phyloP scores from a whole-genome alignment of 1,139 yeast genomes.

The Blastobotrys persicus region DNA sequence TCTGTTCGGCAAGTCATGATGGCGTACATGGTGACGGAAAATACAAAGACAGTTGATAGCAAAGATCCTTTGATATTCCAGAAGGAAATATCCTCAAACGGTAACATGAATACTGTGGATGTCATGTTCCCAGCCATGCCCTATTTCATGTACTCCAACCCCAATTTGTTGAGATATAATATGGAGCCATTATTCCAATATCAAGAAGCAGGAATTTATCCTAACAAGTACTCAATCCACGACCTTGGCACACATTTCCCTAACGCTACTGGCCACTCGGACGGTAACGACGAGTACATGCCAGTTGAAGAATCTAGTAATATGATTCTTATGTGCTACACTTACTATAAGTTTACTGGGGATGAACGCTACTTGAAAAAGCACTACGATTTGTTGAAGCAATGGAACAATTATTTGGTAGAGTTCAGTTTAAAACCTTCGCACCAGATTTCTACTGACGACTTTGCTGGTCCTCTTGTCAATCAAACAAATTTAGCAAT shows the following conservation, averaged over 20 bases:
- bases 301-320: too few species aligned
- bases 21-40: too few species aligned
- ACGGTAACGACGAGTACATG: slow-evolving; percentile 9
- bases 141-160: slow-evolving; percentile 10
- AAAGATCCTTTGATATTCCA: slow-evolving; percentile 10
- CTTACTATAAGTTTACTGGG: slow-evolving; percentile 3
- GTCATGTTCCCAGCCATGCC: slow-evolving; percentile 16
- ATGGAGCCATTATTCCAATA: slow-evolving; percentile 9
- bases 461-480: slow-evolving; percentile 12
- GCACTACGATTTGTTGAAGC: slow-evolving; percentile 9
- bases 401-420: slow-evolving; percentile 9
- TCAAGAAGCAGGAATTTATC: slow-evolving; percentile 10
- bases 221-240: slow-evolving; percentile 12
- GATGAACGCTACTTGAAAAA: slow-evolving; percentile 1
- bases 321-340: not conserved
- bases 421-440: slow-evolving; percentile 9
- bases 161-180: slow-evolving; percentile 6
- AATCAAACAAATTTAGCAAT: slow-evolving; percentile 15
- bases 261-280: slow-evolving; percentile 12
- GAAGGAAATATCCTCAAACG: slow-evolving; percentile 12
- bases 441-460: slow-evolving; percentile 18
- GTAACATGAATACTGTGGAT: slow-evolving; percentile 14
- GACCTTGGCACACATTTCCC: slow-evolving; percentile 14
- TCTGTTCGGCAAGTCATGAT: slow-evolving; percentile 13
- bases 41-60: slow-evolving; percentile 1